Base-by-base conservation (phyloP, 108 stramenopile genomes). In the Aurantiochytrium sp. region DNA sequence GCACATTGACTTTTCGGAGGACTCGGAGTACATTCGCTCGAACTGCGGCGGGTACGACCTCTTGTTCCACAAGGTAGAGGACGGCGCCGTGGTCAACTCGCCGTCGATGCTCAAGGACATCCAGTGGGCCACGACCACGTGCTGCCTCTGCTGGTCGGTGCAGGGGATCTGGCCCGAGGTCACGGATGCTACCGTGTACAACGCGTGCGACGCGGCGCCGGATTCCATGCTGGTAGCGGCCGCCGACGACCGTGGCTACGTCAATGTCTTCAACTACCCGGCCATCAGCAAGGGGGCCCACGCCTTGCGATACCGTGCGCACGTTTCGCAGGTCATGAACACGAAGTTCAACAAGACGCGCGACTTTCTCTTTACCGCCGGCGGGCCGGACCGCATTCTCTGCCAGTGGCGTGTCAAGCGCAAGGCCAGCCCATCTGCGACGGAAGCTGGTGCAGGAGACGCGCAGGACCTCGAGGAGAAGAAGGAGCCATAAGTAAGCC, bases 1-100 rank as follows among this genome's bases (percentile, higher is more conserved):
- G 6, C 91, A 91, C 55, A 45, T 93, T 8, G 93, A 93, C 54
- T 93, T 93, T 39, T 89, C 88, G 5, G 41, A 31, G 15, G 91
- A 93, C 54, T 89, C 88, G 21, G 90, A 89, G 53, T 92, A 88
- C 34, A 4, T 93, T 17, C 93, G 90, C 55, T 55, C 87, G 55
- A 90, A 86, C 39, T 87, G 91, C 85, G 88, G 68, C 15, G 92
- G 90, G 37, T 89, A 85, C 1, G 90, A 89, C 36, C 59, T 92
- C 6, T 73, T 91, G 55, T 93, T 91, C 88, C 88, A 87, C 36
- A 91, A 93, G 52, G 85, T 55, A 36, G 54, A 69, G 3, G 89
- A 86, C 2, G 92, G 92, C 4, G 42, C 87, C 6, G 86, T 89
- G 22, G 87, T 92, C 36, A 88, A 68, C 5, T 55, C 85, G 8